Percentiles rank a stretch among this genome's conserved stretches.
Conservation (phyloP, 345 rosid species). For the Citrus reticulata region DNA sequence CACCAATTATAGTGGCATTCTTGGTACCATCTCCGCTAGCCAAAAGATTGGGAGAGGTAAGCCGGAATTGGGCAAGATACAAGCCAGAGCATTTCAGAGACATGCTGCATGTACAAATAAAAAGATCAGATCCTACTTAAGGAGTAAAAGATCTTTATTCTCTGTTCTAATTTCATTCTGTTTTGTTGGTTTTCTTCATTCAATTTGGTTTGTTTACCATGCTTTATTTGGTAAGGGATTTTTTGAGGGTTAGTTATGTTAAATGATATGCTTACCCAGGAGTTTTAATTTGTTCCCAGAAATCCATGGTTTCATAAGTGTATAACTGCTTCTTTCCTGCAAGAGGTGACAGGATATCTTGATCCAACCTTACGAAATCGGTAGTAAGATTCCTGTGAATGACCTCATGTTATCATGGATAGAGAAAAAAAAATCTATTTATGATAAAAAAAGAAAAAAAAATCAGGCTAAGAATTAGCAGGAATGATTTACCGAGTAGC, state of each 20-base stretch:
- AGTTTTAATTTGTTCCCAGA: constrained; percentile 97
- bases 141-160: neutral
- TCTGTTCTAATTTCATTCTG: neutral
- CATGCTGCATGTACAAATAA: constrained; percentile 49
- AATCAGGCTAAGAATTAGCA: neutral
- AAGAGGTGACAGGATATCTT: constrained; percentile 90
- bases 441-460: neutral
- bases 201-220: neutral
- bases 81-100: constrained; percentile 81
- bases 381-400: constrained; percentile 53
- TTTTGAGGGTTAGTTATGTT: neutral
- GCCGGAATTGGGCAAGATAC: constrained; percentile 75
- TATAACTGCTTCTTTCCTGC: constrained; percentile 89
- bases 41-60: constrained; percentile 66
- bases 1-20: constrained; percentile 67
- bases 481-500: constrained; percentile 52
- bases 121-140: neutral
- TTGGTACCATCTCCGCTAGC: constrained; percentile 79
- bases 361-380: constrained; percentile 86
- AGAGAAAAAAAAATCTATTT: neutral
- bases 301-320: constrained; percentile 80
- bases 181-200: neutral
- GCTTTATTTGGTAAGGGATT: neutral
- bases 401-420: constrained; percentile 14
- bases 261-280: constrained; percentile 62